These are phyloP conservation scores for Parvularia atlantis DNA, from an alignment of 78 protist species.

Conservation along the genomic window DNA sequence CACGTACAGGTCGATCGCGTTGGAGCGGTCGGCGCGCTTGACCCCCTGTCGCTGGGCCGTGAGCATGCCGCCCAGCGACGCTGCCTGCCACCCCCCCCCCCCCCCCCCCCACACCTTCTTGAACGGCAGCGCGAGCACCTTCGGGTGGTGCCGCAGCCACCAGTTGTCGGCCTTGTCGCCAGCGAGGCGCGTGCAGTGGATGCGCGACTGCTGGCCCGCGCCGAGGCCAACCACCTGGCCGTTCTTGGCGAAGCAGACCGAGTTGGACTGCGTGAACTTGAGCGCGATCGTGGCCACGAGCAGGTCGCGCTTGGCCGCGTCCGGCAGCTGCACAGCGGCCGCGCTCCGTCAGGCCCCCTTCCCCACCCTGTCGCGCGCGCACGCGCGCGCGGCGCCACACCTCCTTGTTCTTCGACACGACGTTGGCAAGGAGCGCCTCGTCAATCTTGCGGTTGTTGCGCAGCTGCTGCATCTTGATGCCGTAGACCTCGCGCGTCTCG, in stretches of 20 bases:
- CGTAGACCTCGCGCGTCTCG: slow-evolving; percentile 34
- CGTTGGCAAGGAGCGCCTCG: slow-evolving; percentile 10
- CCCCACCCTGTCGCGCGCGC: no score
- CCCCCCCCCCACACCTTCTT: slow-evolving; percentile 5
- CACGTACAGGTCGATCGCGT: slow-evolving; percentile 35
- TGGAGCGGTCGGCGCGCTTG: slow-evolving; percentile 41
- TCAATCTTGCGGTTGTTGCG: slow-evolving; percentile 10
- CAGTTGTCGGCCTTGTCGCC: slow-evolving; percentile 63
- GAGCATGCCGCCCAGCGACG: slow-evolving; percentile 15
- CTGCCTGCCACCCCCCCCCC: background rate
- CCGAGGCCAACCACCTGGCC: slow-evolving; percentile 76
- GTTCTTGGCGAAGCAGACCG: slow-evolving; percentile 48
- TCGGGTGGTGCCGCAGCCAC: slow-evolving; percentile 63
- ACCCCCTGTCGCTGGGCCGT: slow-evolving; percentile 7
- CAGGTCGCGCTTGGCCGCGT: slow-evolving; percentile 44
- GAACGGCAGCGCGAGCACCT: slow-evolving; percentile 46
- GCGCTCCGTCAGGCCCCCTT: background rate
- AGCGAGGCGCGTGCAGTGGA: slow-evolving; percentile 69
- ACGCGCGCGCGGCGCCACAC: no score
- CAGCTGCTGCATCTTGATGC: slow-evolving; percentile 29
- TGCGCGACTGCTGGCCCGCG: slow-evolving; percentile 74
- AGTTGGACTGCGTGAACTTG: slow-evolving; percentile 63
- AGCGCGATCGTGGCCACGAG: slow-evolving; percentile 45
- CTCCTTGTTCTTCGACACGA: slow-evolving; percentile 20
- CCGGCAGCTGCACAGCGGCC: slow-evolving; percentile 1